Evolutionary conservation across 169 alveolate genomes (phyloP), one percentile per base, ranked within the genome.

Genomic region (Fabrea salina): DNA sequence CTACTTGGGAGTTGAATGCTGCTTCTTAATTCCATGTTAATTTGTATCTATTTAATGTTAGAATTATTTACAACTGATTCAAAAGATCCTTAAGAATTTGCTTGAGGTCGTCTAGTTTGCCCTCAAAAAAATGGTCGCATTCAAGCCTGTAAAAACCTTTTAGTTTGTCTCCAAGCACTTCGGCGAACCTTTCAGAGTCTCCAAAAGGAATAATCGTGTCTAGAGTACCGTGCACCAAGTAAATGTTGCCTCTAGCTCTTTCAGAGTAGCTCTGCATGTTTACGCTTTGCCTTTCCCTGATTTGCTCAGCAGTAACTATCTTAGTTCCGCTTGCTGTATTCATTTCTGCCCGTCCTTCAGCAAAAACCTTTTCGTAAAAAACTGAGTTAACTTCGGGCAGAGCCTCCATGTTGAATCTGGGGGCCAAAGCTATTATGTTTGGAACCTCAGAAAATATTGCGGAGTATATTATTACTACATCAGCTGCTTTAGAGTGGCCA

Each of bases 401-500:
- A 58, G 5, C 0, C 19, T 25, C 0, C 75, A 64, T 64, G 30
- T 64, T 19, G 30, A 37, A 64, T 64, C 75, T 1, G 37, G 50
- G 35, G 41, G 1, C 3, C 41, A 0, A 6, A 30, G 57, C 13
- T 4, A 64, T 39, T 6, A 37, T 35, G 5, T 1, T 22, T 22
- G 16, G 22, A 4, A 64, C 75, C 19, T 40, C 75, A 4, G 43
- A 33, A n/a, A 39, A 64, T 19, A 64, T 13, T 19, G 75, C 50
- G 16, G 75, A 64, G n/a, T 64, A 40, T n/a, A 64, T 13, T 16
- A 64, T 5, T 22, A 40, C 49, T 25, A n/a, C 54, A 40, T 33
- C 30, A 16, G 57, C 51, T 19, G 22, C 49, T 37, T 64, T 64
- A 19, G 75, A 64, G 41, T 64, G 57, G 3, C 54, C 75, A 51